These are phyloP conservation scores for Aureoboletus auriporus DNA, from an alignment of 768 basidiomycete species.

Conservation along the genomic window DNA sequence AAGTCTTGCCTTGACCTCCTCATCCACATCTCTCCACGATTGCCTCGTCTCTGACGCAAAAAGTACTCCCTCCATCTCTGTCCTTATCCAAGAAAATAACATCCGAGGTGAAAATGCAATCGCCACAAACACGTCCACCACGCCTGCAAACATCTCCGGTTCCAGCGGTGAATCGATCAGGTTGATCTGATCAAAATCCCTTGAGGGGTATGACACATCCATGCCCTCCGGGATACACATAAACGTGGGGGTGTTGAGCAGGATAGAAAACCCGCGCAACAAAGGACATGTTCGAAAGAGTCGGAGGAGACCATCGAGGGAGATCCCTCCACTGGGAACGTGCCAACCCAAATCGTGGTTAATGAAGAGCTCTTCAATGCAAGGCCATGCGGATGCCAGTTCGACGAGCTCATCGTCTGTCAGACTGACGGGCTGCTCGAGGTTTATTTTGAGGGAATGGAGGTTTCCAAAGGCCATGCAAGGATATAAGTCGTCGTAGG, in stretches of 20 bases:
- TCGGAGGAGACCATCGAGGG: neutral
- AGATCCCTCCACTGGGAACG: neutral
- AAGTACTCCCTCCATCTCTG: no score
- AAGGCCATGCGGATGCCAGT: slow-evolving; percentile 2
- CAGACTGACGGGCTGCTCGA: neutral
- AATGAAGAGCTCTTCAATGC: neutral
- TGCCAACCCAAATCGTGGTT: slow-evolving; percentile 1
- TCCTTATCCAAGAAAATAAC: no score
- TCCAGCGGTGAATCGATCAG: no score
- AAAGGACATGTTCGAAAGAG: neutral
- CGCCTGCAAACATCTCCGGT: no score
- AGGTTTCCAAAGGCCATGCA: no score
- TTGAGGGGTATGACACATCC: slow-evolving; percentile 1
- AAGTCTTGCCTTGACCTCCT: no score
- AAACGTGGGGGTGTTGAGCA: slow-evolving; percentile 1
- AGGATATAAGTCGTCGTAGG: neutral
- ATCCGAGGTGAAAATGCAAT: no score
- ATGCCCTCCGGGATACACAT: neutral
- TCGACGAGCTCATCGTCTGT: slow-evolving; percentile 1
- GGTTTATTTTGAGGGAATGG: no score
- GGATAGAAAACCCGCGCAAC: neutral
- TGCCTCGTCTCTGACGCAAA: no score
- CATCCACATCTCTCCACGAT: no score
- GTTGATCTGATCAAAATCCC: slow-evolving; percentile 1
- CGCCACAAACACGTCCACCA: no score